These are phyloP conservation scores for Metschnikowia baotianmanensis DNA, from an alignment of 805 yeast genomes.

Conservation along the genomic window DNA sequence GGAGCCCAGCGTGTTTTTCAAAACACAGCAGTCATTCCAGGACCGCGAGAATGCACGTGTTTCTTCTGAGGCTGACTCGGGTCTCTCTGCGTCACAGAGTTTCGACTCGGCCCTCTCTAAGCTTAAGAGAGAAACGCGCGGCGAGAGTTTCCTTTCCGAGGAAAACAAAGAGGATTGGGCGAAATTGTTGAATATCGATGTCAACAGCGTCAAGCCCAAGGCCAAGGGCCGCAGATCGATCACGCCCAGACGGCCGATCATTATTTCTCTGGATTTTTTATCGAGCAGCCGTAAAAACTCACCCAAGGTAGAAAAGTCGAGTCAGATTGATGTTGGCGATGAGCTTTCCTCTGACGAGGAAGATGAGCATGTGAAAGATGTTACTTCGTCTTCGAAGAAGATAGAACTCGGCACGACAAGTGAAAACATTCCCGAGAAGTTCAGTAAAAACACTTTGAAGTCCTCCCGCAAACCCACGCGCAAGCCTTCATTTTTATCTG, in stretches of 20 bases:
- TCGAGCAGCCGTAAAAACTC: background rate
- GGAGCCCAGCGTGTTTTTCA: conserved; percentile 9
- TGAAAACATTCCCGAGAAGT: too few species aligned
- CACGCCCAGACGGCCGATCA: conserved; percentile 19
- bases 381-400: background rate
- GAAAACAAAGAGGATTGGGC: conserved; percentile 16
- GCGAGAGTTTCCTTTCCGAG: background rate
- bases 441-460: too few species aligned
- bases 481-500: too few species aligned
- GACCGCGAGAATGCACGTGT: background rate
- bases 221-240: conserved; percentile 9
- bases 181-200: conserved; percentile 15
- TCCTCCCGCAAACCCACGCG: too few species aligned
- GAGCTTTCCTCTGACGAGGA: conserved; percentile 8
- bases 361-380: background rate
- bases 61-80: background rate
- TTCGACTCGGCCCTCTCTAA: conserved; percentile 19
- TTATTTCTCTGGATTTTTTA: conserved; percentile 5
- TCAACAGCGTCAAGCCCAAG: conserved; percentile 17
- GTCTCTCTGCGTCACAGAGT: conserved; percentile 7
- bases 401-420: too few species aligned
- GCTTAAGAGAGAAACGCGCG: conserved; percentile 11
- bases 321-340: background rate
- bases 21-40: conserved; percentile 7
- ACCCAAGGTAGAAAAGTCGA: background rate